These are phyloP conservation scores for Candida arabinofermentans DNA, from an alignment of 805 yeast genomes.

Conservation along the genomic window DNA sequence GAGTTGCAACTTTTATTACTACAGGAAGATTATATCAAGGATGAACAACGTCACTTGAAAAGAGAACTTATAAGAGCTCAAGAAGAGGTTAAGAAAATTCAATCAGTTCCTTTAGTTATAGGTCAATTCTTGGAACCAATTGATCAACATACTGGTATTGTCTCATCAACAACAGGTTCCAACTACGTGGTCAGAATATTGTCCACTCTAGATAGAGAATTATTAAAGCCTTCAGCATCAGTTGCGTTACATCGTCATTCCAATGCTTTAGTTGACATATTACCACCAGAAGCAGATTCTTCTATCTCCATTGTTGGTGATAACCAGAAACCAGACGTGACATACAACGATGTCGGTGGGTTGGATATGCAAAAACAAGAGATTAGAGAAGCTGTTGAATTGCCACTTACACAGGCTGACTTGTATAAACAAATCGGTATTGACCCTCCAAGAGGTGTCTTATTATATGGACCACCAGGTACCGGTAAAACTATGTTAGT, in stretches of 20 bases:
- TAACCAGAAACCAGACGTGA: slow-evolving; percentile 85
- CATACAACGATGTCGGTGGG: slow-evolving; percentile 98
- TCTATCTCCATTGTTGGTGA: slow-evolving; percentile 93
- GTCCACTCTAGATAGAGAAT: slow-evolving; percentile 91
- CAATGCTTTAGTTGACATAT: slow-evolving; percentile 92
- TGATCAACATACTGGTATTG: slow-evolving; percentile 94
- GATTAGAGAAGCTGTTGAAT: slow-evolving; percentile 96
- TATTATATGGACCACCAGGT: slow-evolving; percentile 99
- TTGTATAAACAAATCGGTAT: slow-evolving; percentile 96
- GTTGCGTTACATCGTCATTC: slow-evolving; percentile 99
- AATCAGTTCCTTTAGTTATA: slow-evolving; percentile 94
- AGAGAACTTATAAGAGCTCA: slow-evolving; percentile 95
- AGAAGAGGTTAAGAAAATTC: slow-evolving; percentile 96
- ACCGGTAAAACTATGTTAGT: slow-evolving; percentile 99
- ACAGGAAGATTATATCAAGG: slow-evolving; percentile 96
- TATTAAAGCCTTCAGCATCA: slow-evolving; percentile 89
- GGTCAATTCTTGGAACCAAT: slow-evolving; percentile 98
- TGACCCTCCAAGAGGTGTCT: slow-evolving; percentile 97
- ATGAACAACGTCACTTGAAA: slow-evolving; percentile 94
- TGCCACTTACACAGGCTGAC: slow-evolving; percentile 94
- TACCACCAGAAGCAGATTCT: slow-evolving; percentile 99
- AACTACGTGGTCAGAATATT: slow-evolving; percentile 94
- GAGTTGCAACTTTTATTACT: slow-evolving; percentile 78
- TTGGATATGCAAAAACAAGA: slow-evolving; percentile 99
- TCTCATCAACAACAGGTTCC: slow-evolving; percentile 95